Percentiles rank a stretch among this genome's conserved stretches.
Conservation (phyloP, 164 flowering plant genomes). For the Umbellularia californica region DNA sequence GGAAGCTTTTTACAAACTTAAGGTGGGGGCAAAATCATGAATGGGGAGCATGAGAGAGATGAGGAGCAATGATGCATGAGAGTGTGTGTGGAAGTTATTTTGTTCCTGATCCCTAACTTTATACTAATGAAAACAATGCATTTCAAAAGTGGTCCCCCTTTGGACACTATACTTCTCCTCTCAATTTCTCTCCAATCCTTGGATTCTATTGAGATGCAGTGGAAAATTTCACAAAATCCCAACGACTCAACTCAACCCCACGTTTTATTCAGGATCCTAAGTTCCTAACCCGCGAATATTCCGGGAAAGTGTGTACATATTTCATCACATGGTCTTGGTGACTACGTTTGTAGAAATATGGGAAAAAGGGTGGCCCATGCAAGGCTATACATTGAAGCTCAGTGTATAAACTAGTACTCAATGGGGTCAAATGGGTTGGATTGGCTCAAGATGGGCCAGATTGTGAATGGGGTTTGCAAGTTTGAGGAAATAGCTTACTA, state of each 20-base stretch:
- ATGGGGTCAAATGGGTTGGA: neutral
- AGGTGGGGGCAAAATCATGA: constrained; percentile 5
- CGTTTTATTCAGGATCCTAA: neutral
- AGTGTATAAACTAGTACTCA: neutral
- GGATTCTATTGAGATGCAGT: neutral
- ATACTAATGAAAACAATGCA: constrained; percentile 7
- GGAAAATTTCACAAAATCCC: neutral
- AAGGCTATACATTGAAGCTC: neutral
- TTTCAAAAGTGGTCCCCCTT: neutral
- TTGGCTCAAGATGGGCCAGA: neutral
- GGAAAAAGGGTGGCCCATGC: neutral
- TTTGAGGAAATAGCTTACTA: neutral
- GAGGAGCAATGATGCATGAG: neutral
- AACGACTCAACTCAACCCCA: neutral
- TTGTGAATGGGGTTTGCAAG: too few species aligned
- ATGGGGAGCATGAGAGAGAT: neutral
- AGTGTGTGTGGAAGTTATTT: constrained; percentile 1
- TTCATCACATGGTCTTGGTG: neutral
- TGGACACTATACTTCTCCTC: neutral
- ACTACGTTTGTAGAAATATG: neutral
- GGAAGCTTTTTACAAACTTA: neutral
- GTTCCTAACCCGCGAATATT: constrained; percentile 3
- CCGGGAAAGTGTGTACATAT: neutral
- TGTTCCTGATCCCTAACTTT: neutral
- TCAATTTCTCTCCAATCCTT: neutral